Percentiles rank a stretch among this genome's conserved stretches.
These are phyloP conservation scores for Lycium barbarum DNA, from an alignment of 257 asterid species.

Conservation along the genomic window DNA sequence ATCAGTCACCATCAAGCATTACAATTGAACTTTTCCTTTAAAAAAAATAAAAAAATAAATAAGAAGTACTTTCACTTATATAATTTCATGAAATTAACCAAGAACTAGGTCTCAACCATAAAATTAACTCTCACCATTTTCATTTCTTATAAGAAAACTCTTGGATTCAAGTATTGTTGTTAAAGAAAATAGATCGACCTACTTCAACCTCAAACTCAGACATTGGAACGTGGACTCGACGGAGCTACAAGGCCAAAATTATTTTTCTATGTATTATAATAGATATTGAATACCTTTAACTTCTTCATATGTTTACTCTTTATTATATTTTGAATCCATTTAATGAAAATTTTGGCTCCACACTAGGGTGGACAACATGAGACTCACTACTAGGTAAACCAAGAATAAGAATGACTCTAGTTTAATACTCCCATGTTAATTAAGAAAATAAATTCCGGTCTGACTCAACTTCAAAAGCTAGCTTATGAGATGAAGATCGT, in stretches of 20 bases:
- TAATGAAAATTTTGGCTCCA: no score
- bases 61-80: no score
- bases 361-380: background rate
- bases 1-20: slow-evolving; percentile 11
- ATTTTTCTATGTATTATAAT: no score
- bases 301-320: no score
- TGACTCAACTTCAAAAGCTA: background rate
- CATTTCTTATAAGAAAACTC: no score
- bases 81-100: background rate
- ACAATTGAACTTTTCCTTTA: background rate
- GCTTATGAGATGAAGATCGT: background rate
- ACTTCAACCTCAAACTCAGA: background rate
- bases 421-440: background rate
- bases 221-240: no score
- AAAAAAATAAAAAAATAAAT: background rate
- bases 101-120: background rate
- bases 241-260: no score
- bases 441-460: background rate
- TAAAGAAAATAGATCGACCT: background rate
- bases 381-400: background rate
- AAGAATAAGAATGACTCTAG: background rate
- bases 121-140: background rate
- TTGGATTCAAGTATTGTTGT: background rate
- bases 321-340: no score
- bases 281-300: no score